Evolutionary conservation across 331 rosid species (phyloP), one percentile per base, ranked within the genome.

Genomic region (Malus hybrid): DNA sequence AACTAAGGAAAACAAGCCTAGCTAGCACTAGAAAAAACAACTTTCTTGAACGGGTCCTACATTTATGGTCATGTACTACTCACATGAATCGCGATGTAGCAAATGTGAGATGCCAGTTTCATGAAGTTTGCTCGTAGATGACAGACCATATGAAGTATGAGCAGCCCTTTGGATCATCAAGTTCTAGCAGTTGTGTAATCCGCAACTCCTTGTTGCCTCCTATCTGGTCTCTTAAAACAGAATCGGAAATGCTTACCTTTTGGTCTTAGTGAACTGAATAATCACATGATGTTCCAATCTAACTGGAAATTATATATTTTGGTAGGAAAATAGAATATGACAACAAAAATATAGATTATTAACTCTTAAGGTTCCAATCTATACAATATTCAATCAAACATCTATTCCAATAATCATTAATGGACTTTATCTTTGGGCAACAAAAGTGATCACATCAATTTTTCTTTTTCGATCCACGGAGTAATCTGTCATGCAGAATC

Each of bases 401-500:
- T 67, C 5, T 36, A 36, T 36, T 36, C 27, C 55, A 76, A 8
- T 55, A 32, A 69, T 42, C 61, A 42, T 11, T 65, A 69, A 9
- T 76, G 15, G 62, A 14, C 33, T 75, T 8, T 9, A 59, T 67
- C 64, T 13, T 71, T 52, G 73, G 22, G 80, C 64, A 70, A 36
- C 24, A 8, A 2, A 22, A 64, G 22, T 68, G 66, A 50, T 29
- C 46, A 27, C 13, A 46, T 68, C 29, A 64, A 60, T 80, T 59
- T 77, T 78, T 77, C 69, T 71, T 79, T 71, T 64, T 44, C 39
- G 16, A 4, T 32, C 34, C 16, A 3, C 6, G 65, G n/a, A 63
- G 46, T 76, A 32, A 19, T 72, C 88, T 83, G 27, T 76, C 76
- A 14, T 36, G 62, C 73, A 86, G 67, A 78, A 88, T 92, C 79